Evolutionary conservation across 768 basidiomycete species (phyloP), one percentile per base, ranked within the genome.

Genomic region (Mycena rosella): DNA sequence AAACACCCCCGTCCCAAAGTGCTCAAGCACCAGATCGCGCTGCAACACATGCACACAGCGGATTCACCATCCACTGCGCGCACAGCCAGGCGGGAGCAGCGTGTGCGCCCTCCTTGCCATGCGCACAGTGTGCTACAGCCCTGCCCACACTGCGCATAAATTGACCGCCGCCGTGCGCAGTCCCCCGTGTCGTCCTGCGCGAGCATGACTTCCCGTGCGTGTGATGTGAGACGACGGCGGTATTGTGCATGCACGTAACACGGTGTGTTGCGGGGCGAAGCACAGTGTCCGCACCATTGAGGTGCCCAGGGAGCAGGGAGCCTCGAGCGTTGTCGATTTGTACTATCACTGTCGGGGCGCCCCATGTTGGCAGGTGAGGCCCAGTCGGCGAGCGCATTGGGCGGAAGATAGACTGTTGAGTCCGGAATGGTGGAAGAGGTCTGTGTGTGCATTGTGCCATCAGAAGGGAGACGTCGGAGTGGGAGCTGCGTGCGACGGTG

Each of bases 1-100:
- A 78, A 93, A 94, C 9, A 90, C 91, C 2, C 92, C 92, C 3
- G 92, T 93, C 14, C 92, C 92, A 75, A 91, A 94, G 73, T 88
- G 88, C 27, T 92, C 92, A 40, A 94, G 79, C 0, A 94, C 87
- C 57, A 94, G 63, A 71, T 88, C 83, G 73, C 24, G 84, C 86
- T 20, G 89, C 88, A 70, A 86, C 83, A 54, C 80, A n/a, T n/a
- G 80, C 87, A 93, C 92, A n/a, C n/a, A n/a, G 38, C 92, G 84
- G 77, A 92, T 91, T n/a, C n/a, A n/a, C n/a, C n/a, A n/a, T n/a
- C 93, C 51, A 78, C 76, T 5, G 63, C 67, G 68, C 82, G 81
- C 70, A 93, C 20, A 69, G 80, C 74, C 38, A 73, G 74, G 22
- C 65, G 67, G 67, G 44, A 64, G 67, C 38, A 8, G 56, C 20